Base-by-base conservation (phyloP, 768 basidiomycete genomes). In the Lyophyllum semitale region DNA sequence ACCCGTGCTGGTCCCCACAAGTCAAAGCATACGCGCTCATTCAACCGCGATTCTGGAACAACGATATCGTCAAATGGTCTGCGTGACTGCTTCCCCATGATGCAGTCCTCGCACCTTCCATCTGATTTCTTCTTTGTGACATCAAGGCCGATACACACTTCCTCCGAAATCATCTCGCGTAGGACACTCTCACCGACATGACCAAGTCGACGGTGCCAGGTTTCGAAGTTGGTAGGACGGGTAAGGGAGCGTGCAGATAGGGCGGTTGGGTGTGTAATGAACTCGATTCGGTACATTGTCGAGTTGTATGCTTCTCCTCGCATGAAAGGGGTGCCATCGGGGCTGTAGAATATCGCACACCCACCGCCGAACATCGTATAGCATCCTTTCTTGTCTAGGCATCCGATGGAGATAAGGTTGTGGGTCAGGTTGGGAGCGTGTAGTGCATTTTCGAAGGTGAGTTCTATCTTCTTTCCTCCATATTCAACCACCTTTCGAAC, bases 161-260 rank as follows among this genome's bases (percentile, higher is more conserved):
- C 30, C 13, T 46, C 13, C 7, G 9, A 2, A 8, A 46, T 13
- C 45, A 46, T 46, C 15, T 29, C 23, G 43, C 43, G 43, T 17
- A 44, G n/a, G n/a, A n/a, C 13, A 13, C 43, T 44, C 17, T 32
- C 29, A 2, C 45, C 45, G 3, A 46, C 26, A 35, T 45, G 44
- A 2, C 41, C 41, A 8, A 52, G 51, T 22, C 51, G 42, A 7
- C 43, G n/a, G 25, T 52, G 51, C 51, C 51, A 52, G 12, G 43
- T 53, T n/a, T 53, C 44, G 9, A 53, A 22, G 35, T 37, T 23
- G 25, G 26, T 22, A 4, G 44, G 17, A 3, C 45, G 45, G 3
- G 13, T 29, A 2, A 46, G 45, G 23, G 45, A 46, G 3, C 45
- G 26, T 2, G 45, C 45, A 6, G 45, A 29, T 17, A 46, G 5